Conservation (phyloP, 495 filamentous ascomycete species). For the Emericellopsis terricola region DNA sequence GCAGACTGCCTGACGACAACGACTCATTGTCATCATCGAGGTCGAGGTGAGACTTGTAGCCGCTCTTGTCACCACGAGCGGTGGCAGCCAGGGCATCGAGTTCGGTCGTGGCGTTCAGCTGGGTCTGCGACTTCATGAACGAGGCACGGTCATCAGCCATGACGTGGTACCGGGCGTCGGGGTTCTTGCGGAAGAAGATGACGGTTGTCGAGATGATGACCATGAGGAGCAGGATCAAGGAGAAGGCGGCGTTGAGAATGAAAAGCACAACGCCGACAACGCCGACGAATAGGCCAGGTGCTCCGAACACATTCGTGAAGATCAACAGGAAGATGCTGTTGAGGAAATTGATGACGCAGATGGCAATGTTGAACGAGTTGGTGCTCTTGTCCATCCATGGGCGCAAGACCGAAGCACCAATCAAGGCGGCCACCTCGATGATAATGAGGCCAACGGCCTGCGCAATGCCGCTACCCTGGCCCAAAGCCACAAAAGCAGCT, state of each 20-base stretch:
- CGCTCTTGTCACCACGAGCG: conserved; percentile 69
- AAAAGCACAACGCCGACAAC: conserved; percentile 93
- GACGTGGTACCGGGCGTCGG: conserved; percentile 86
- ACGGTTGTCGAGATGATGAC: conserved; percentile 72
- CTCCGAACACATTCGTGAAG: conserved; percentile 69
- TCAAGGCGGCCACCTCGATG: conserved; percentile 67
- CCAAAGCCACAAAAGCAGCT: conserved; percentile 79
- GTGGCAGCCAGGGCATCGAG: conserved; percentile 87
- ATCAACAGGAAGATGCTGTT: conserved; percentile 75
- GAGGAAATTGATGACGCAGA: conserved; percentile 76
- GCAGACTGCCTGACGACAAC: conserved; percentile 23
- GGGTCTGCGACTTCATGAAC: conserved; percentile 95
- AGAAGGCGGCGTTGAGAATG: conserved; percentile 75
- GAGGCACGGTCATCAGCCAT: conserved; percentile 94
- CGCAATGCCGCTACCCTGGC: conserved; percentile 49
- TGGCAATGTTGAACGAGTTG: conserved; percentile 91
- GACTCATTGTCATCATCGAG: conserved; percentile 70
- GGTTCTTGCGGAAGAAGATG: conserved; percentile 83
- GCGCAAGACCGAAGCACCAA: conserved; percentile 60
- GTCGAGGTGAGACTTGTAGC: conserved; percentile 40
- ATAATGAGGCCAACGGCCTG: conserved; percentile 77
- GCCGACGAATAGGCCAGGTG: conserved; percentile 72
- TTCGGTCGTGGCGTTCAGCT: conserved; percentile 58
- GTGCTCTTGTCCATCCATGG: conserved; percentile 99
- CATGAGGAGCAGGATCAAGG: conserved; percentile 69